Percentiles rank a stretch among this genome's conserved stretches.
These are phyloP conservation scores for Cyberlindnera euphorbiae DNA, from an alignment of 805 yeast genomes.

Conservation along the genomic window DNA sequence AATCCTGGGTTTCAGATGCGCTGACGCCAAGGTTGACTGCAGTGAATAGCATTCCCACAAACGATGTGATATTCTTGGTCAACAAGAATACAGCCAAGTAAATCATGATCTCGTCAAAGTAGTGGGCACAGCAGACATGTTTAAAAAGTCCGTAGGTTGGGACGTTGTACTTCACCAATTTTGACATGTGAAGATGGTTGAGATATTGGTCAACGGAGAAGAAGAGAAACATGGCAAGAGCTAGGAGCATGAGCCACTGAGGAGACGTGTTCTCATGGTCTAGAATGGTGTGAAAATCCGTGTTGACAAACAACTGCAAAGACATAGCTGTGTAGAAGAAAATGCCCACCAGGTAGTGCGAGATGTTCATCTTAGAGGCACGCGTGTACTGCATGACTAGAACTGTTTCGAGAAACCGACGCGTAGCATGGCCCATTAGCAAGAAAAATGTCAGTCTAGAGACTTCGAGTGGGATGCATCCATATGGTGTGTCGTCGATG, in stretches of 20 bases:
- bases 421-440: conserved; percentile 43
- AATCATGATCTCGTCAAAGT: conserved; percentile 58
- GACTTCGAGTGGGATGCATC: conserved; percentile 22
- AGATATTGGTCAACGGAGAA: conserved; percentile 42
- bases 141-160: conserved; percentile 51
- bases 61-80: conserved; percentile 18
- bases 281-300: conserved; percentile 17
- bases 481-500: conserved; percentile 7
- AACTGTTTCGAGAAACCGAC: conserved; percentile 54
- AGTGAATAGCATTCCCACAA: conserved; percentile 27
- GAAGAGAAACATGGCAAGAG: conserved; percentile 18
- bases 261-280: conserved; percentile 5
- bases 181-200: conserved; percentile 24
- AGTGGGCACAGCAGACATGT: conserved; percentile 60
- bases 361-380: conserved; percentile 52
- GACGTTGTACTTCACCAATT: conserved; percentile 34
- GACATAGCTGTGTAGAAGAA: conserved; percentile 51
- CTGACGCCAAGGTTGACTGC: conserved; percentile 48
- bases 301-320: conserved; percentile 30
- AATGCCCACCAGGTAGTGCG: conserved; percentile 64
- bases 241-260: conserved; percentile 5
- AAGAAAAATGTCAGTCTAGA: conserved; percentile 22
- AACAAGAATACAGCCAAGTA: conserved; percentile 35
- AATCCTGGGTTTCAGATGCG: conserved; percentile 46
- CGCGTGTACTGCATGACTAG: conserved; percentile 42